Conservation (phyloP, 2,329 filamentous ascomycete genomes). For the Gyromitra esculenta region DNA sequence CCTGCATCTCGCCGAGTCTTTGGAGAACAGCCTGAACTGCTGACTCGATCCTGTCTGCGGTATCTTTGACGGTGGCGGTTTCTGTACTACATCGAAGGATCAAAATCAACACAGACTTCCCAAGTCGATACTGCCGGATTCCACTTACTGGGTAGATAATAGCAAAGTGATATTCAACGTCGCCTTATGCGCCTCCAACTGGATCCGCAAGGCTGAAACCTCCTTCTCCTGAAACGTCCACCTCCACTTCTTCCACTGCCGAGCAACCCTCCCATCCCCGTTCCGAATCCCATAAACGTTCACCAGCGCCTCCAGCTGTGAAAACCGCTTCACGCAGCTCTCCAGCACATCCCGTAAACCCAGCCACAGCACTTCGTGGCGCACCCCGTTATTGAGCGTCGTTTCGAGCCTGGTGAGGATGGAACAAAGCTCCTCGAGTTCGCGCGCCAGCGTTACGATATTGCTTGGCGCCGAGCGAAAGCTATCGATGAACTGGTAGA, state of each 20-base stretch:
- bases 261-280: constrained; percentile 15
- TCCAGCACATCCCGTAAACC: constrained; percentile 52
- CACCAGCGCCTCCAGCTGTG: constrained; percentile 49
- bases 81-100: not conserved
- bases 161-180: constrained; percentile 54
- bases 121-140: not conserved
- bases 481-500: constrained; percentile 56
- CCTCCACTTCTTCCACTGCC: constrained; percentile 42
- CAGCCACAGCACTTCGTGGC: constrained; percentile 55
- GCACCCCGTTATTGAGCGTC: constrained; percentile 54
- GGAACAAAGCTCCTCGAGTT: constrained; percentile 15
- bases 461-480: constrained; percentile 56
- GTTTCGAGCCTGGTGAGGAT: constrained; percentile 16
- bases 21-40: constrained; percentile 6
- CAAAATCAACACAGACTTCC: not conserved
- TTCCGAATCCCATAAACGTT: constrained; percentile 46
- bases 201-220: constrained; percentile 52
- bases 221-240: constrained; percentile 57
- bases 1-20: constrained; percentile 4
- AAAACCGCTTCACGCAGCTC: constrained; percentile 51
- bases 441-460: constrained; percentile 24
- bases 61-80: constrained; percentile 7
- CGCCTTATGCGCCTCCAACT: constrained; percentile 55
- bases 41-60: constrained; percentile 18
- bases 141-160: constrained; percentile 2